Evolutionary conservation across 2,329 filamentous ascomycete species (phyloP).

Genomic region (Lasiodiplodia theobromae): DNA sequence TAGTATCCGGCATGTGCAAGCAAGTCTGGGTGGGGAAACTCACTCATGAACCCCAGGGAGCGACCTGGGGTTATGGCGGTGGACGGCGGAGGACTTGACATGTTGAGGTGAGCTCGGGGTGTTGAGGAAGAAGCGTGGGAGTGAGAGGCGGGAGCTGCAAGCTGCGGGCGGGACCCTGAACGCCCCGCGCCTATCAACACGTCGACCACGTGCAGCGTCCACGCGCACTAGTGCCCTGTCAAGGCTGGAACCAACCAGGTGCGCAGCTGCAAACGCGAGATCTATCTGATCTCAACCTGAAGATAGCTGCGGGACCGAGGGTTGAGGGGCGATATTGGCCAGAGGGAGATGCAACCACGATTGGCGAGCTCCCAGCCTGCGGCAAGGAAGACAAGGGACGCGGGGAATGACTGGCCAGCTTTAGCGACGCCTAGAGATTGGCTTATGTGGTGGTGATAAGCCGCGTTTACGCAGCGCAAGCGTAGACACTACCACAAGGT

Average conservation of each 20-base stretch:
- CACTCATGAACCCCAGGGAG: slow-evolving; percentile 51
- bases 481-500: not conserved
- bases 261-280: slow-evolving; percentile 10
- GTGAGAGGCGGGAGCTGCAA: slow-evolving; percentile 7
- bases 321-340: slow-evolving; percentile 6
- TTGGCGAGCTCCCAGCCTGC: slow-evolving; percentile 18
- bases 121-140: slow-evolving; percentile 16
- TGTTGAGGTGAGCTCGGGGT: slow-evolving; percentile 9
- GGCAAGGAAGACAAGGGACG: not conserved
- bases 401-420: not conserved
- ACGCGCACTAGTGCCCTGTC: slow-evolving; percentile 19
- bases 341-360: slow-evolving; percentile 6
- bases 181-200: slow-evolving; percentile 21
- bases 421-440: not conserved
- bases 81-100: slow-evolving; percentile 27
- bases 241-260: not conserved
- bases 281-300: slow-evolving; percentile 1
- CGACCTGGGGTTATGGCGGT: slow-evolving; percentile 37
- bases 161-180: slow-evolving; percentile 24
- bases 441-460: not conserved
- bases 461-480: not conserved
- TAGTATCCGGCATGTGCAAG: not conserved
- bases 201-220: slow-evolving; percentile 21
- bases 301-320: not conserved
- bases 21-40: slow-evolving; percentile 15